Percentiles rank a stretch among this genome's conserved stretches.
phyloP scores from a whole-genome alignment of 257 asterid genomes.

The Primulina huaijiensis region DNA sequence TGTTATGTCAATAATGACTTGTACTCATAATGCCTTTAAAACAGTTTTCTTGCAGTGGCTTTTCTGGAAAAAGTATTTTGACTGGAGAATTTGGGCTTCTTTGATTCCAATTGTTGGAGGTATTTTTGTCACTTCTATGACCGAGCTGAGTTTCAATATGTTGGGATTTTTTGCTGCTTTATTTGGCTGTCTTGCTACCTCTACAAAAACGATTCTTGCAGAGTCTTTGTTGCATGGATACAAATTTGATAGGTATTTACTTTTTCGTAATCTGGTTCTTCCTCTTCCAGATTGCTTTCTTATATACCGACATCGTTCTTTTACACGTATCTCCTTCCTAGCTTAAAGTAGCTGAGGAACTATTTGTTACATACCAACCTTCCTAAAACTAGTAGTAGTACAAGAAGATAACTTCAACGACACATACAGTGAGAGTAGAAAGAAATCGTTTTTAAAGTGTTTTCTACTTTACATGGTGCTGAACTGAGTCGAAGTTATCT shows the following conservation, averaged over 20 bases:
- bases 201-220: conserved; percentile 78
- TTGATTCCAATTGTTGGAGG: conserved; percentile 84
- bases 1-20: not conserved
- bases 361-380: not conserved
- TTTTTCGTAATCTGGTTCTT: not conserved
- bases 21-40: conserved; percentile 22
- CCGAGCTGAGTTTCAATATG: conserved; percentile 76
- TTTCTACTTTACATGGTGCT: no score
- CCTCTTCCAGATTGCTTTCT: not conserved
- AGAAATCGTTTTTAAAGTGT: no score
- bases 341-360: not conserved
- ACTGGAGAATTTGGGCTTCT: conserved; percentile 78
- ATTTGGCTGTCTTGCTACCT: conserved; percentile 79
- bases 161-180: conserved; percentile 79
- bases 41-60: conserved; percentile 83
- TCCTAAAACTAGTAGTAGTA: not conserved
- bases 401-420: not conserved
- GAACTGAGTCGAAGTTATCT: not conserved
- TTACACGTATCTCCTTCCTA: not conserved
- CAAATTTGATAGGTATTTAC: conserved; percentile 68
- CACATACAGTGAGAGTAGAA: not conserved
- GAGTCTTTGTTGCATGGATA: conserved; percentile 74
- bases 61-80: conserved; percentile 68
- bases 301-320: not conserved
- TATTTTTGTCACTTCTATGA: conserved; percentile 66